Conservation (phyloP, 371 early-diverging fungal species). For the Mucor indicus region DNA sequence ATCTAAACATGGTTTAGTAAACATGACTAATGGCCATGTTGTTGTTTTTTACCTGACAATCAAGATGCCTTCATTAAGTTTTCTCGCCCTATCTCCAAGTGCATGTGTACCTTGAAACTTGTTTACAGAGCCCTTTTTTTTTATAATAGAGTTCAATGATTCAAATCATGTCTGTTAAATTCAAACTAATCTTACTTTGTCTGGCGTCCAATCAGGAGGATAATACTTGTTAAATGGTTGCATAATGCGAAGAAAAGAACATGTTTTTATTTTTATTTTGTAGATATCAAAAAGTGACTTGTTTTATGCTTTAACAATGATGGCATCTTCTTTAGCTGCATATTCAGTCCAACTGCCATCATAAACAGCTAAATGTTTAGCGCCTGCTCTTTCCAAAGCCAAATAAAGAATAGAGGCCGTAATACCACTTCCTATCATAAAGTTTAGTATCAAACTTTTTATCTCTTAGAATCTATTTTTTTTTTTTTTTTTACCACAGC, state of each 20-base stretch:
- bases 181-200: slow-evolving; percentile 41
- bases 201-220: slow-evolving; percentile 72
- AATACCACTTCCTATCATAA: slow-evolving; percentile 63
- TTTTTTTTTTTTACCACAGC: slow-evolving; percentile 52
- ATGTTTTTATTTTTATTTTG: too few relatives aligned
- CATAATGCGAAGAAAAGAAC: too few relatives aligned
- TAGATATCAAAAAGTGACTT: too few relatives aligned
- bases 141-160: not conserved
- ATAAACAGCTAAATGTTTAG: slow-evolving; percentile 65
- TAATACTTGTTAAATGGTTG: slow-evolving; percentile 75
- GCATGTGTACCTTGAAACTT: slow-evolving; percentile 86
- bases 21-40: not conserved
- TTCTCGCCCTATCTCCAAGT: slow-evolving; percentile 82
- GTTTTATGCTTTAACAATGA: slow-evolving; percentile 58
- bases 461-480: not conserved
- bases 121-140: slow-evolving; percentile 75
- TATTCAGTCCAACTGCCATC: slow-evolving; percentile 90
- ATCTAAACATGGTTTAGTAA: slow-evolving; percentile 40
- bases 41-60: slow-evolving; percentile 63
- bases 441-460: not conserved
- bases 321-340: slow-evolving; percentile 57
- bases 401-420: slow-evolving; percentile 76
- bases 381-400: slow-evolving; percentile 65
- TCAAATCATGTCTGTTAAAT: not conserved
- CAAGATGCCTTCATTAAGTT: slow-evolving; percentile 88